These are phyloP conservation scores for Jatropha podagrica DNA, from an alignment of 441 rosid genomes.

Conservation along the genomic window DNA sequence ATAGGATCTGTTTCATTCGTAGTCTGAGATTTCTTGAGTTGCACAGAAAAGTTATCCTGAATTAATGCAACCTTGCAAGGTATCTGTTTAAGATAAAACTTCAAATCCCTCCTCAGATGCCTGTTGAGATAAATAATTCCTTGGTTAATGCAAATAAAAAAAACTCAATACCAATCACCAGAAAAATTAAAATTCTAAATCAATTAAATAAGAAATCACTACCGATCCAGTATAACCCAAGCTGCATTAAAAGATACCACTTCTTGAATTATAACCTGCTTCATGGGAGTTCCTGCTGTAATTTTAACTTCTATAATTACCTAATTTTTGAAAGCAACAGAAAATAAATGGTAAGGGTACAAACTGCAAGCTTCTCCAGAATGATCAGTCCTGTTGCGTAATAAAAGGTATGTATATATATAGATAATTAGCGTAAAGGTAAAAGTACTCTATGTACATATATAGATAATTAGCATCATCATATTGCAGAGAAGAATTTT, in stretches of 20 bases:
- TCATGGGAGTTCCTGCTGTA: conserved; percentile 55
- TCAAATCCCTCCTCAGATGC: conserved; percentile 51
- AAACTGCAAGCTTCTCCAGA: neutral
- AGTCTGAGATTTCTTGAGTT: conserved; percentile 24
- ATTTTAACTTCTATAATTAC: conserved; percentile 53
- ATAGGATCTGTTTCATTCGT: conserved; percentile 21
- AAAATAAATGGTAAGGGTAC: neutral
- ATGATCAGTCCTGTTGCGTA: neutral
- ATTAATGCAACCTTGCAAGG: conserved; percentile 52
- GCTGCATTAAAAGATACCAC: conserved; percentile 35
- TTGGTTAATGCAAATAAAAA: neutral
- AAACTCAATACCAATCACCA: neutral
- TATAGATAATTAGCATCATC: no score
- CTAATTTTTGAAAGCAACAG: conserved; percentile 25
- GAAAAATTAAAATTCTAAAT: neutral
- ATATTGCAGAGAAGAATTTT: no score
- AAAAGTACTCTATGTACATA: no score
- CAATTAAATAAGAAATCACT: conserved; percentile 7
- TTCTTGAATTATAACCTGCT: conserved; percentile 55
- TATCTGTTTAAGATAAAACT: conserved; percentile 44
- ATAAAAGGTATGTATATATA: no score
- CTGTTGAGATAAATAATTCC: conserved; percentile 30
- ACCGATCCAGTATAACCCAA: conserved; percentile 63
- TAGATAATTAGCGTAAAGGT: no score
- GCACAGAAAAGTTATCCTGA: conserved; percentile 43